These are phyloP conservation scores for Mycosarcoma maydis DNA, from an alignment of 1,284 basidiomycete species.

Conservation along the genomic window DNA sequence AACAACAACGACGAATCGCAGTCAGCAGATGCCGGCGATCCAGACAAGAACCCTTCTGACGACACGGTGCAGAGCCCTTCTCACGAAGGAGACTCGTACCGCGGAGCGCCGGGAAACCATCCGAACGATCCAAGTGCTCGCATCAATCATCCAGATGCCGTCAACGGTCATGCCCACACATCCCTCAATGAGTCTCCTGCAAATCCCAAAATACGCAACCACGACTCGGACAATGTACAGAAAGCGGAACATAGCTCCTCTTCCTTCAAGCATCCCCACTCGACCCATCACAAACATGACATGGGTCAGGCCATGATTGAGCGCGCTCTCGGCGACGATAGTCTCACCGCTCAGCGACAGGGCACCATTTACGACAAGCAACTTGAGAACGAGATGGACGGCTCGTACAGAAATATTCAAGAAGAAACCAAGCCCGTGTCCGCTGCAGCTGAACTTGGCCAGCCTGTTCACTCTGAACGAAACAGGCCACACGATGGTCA, in stretches of 20 bases:
- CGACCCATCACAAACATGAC: slow-evolving; percentile 11
- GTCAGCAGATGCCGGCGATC: not conserved
- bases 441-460: slow-evolving; percentile 29
- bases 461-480: slow-evolving; percentile 33
- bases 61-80: not conserved
- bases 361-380: slow-evolving; percentile 38
- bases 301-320: slow-evolving; percentile 47
- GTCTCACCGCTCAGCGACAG: slow-evolving; percentile 34
- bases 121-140: slow-evolving; percentile 42
- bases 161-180: not conserved
- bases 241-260: not conserved
- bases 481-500: slow-evolving; percentile 14
- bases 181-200: not conserved
- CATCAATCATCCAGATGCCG: slow-evolving; percentile 44
- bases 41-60: not conserved
- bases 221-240: not conserved
- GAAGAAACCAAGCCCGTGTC: slow-evolving; percentile 30
- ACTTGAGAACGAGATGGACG: slow-evolving; percentile 42
- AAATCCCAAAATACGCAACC: slow-evolving; percentile 3
- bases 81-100: slow-evolving; percentile 9
- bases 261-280: slow-evolving; percentile 3
- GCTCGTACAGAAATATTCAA: slow-evolving; percentile 23
- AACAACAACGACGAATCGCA: slow-evolving; percentile 3
- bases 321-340: slow-evolving; percentile 39
- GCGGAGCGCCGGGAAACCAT: slow-evolving; percentile 44